Conservation (phyloP, 768 basidiomycete species). For the Calocybe indica region DNA sequence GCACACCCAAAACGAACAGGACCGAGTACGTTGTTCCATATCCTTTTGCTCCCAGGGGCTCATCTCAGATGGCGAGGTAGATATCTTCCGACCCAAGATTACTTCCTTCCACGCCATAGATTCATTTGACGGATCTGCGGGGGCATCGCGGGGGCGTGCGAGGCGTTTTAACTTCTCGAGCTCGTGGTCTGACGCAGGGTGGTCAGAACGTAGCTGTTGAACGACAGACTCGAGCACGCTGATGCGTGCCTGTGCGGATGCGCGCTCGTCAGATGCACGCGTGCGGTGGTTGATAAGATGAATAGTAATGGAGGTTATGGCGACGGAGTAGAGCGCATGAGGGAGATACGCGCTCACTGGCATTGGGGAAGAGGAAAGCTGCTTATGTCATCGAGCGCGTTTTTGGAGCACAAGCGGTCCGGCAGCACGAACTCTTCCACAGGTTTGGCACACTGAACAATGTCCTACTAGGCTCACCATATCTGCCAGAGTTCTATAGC, state of each 20-base stretch:
- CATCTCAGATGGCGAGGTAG: slow-evolving; percentile 14
- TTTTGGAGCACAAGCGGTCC: too few relatives aligned
- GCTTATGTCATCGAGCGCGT: too few relatives aligned
- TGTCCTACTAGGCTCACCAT: not conserved
- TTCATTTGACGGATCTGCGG: slow-evolving; percentile 10
- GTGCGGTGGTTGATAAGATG: slow-evolving; percentile 56
- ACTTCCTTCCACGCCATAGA: slow-evolving; percentile 45
- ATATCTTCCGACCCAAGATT: slow-evolving; percentile 34
- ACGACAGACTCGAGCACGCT: slow-evolving; percentile 59
- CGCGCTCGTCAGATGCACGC: slow-evolving; percentile 43
- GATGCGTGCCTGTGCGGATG: slow-evolving; percentile 48
- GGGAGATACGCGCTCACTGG: slow-evolving; percentile 40
- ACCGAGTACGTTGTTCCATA: slow-evolving; percentile 27
- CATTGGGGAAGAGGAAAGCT: too few relatives aligned
- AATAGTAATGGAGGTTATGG: slow-evolving; percentile 61
- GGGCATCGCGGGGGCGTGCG: slow-evolving; percentile 25
- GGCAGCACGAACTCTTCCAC: too few relatives aligned
- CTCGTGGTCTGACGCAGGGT: slow-evolving; percentile 41
- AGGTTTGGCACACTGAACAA: too few relatives aligned
- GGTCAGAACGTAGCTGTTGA: slow-evolving; percentile 42
- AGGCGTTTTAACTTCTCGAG: slow-evolving; percentile 49
- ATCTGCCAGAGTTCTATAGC: too few relatives aligned
- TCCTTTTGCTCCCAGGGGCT: slow-evolving; percentile 33
- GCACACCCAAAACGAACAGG: not conserved
- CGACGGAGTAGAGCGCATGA: slow-evolving; percentile 60